A percentile compares a stretch with the other conserved stretches of the same genome.
phyloP scores from a whole-genome alignment of 441 rosid species.

The Biscutella laevigata region DNA sequence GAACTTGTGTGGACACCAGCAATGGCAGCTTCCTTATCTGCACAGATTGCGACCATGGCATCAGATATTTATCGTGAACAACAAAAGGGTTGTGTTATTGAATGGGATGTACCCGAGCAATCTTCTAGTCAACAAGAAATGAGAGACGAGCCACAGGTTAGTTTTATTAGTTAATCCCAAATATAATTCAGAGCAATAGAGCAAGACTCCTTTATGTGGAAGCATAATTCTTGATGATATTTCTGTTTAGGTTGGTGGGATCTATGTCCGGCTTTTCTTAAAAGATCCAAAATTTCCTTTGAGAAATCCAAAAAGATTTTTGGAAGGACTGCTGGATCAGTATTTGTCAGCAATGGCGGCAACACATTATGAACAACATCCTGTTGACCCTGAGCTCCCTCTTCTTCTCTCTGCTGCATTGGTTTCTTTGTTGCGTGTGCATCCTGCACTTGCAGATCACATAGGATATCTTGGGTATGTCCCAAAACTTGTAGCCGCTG shows the following conservation, averaged over 20 bases:
- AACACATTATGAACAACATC: slow-evolving; percentile 72
- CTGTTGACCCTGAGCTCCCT: slow-evolving; percentile 90
- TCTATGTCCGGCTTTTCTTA: slow-evolving; percentile 82
- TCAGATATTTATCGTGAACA: slow-evolving; percentile 88
- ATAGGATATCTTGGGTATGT: slow-evolving; percentile 97
- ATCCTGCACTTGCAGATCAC: slow-evolving; percentile 97
- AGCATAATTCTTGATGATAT: slow-evolving; percentile 12
- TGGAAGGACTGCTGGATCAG: slow-evolving; percentile 97
- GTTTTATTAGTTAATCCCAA: slow-evolving; percentile 1
- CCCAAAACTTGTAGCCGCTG: slow-evolving; percentile 96
- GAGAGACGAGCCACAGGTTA: slow-evolving; percentile 96
- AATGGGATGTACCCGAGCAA: slow-evolving; percentile 99
- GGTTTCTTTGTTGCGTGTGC: slow-evolving; percentile 94
- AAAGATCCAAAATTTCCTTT: slow-evolving; percentile 99
- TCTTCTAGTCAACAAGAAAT: slow-evolving; percentile 83
- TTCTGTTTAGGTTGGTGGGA: slow-evolving; percentile 84
- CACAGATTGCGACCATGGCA: slow-evolving; percentile 92
- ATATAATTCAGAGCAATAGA: not conserved
- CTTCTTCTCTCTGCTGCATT: slow-evolving; percentile 97
- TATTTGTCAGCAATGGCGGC: slow-evolving; percentile 93
- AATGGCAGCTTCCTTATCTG: slow-evolving; percentile 98
- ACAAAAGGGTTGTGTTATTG: slow-evolving; percentile 82
- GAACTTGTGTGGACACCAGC: slow-evolving; percentile 99
- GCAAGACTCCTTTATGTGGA: not conserved
- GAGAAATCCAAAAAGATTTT: slow-evolving; percentile 90